Conservation (phyloP, 106 monocot genomes). For the Allium fistulosum region DNA sequence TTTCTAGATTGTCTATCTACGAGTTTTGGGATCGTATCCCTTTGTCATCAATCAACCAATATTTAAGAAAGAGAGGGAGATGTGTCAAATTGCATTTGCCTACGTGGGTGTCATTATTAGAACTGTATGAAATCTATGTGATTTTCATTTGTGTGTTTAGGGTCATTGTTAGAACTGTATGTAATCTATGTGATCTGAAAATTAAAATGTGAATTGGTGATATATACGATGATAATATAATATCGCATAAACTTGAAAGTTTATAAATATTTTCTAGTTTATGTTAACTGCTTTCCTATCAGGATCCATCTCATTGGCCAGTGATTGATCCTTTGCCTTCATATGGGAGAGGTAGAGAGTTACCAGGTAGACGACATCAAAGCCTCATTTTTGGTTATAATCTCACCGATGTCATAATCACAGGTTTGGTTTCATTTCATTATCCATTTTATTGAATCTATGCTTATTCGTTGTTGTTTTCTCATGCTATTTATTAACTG, state of each 20-base stretch:
- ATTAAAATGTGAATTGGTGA: too few relatives aligned
- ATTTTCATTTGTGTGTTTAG: too few relatives aligned
- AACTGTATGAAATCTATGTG: too few relatives aligned
- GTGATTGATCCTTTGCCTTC: slow-evolving; percentile 86
- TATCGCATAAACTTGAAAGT: neutral
- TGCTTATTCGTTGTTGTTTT: neutral
- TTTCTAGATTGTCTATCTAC: too few relatives aligned
- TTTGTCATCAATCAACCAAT: too few relatives aligned
- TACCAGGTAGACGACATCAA: slow-evolving; percentile 81
- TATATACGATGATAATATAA: too few relatives aligned
- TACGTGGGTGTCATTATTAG: too few relatives aligned
- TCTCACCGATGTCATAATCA: slow-evolving; percentile 79
- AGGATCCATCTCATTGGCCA: slow-evolving; percentile 81
- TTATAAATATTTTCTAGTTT: neutral
- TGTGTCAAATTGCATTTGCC: too few relatives aligned
- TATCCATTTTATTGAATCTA: neutral
- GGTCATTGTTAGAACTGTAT: too few relatives aligned
- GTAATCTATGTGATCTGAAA: too few relatives aligned
- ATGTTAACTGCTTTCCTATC: neutral
- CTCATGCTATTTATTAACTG: neutral
- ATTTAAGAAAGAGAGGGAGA: too few relatives aligned
- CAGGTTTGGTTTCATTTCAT: slow-evolving; percentile 1
- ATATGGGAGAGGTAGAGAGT: slow-evolving; percentile 84
- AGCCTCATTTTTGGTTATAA: slow-evolving; percentile 74
- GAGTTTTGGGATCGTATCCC: too few relatives aligned